Evolutionary conservation across 129 eudicot genomes (phyloP).

Genomic region (Logfia minima): DNA sequence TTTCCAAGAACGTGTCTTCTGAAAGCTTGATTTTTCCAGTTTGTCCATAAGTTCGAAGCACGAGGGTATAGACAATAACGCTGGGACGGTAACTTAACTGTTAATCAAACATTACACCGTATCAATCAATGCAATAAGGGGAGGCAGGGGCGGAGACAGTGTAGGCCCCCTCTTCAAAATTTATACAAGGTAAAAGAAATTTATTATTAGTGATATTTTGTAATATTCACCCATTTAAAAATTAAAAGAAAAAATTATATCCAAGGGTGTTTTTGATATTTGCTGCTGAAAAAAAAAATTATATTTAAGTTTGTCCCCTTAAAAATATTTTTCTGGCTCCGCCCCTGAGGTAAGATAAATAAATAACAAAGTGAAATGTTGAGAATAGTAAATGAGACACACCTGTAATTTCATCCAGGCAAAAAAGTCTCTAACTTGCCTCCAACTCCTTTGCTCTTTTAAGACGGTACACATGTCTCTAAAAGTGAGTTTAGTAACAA

Average conservation of each 20-base stretch:
- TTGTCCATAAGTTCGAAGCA: constrained; percentile 89
- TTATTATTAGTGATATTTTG: too few species aligned
- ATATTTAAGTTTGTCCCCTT: too few species aligned
- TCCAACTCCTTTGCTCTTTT: constrained; percentile 84
- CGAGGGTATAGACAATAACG: constrained; percentile 76
- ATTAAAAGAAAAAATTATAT: too few species aligned
- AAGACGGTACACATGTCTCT: constrained; percentile 89
- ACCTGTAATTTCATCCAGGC: constrained; percentile 99
- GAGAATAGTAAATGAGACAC: too few species aligned
- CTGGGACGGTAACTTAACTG: constrained; percentile 93
- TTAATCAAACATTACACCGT: constrained; percentile 11
- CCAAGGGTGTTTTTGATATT: too few species aligned
- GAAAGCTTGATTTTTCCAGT: constrained; percentile 91
- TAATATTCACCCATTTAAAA: too few species aligned
- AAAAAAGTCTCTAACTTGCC: constrained; percentile 81
- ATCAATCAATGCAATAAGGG: background rate
- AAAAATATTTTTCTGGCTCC: too few species aligned
- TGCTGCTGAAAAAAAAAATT: too few species aligned
- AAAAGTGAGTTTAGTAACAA: constrained; percentile 75
- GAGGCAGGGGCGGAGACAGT: too few species aligned
- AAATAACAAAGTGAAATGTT: background rate
- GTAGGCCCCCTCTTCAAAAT: too few species aligned
- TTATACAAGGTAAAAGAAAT: too few species aligned
- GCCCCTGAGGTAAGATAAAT: background rate
- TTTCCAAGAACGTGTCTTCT: constrained; percentile 84